phyloP scores from a whole-genome alignment of 225 moss, liverwort and hornwort genomes.

The Physcomitrium patens region DNA sequence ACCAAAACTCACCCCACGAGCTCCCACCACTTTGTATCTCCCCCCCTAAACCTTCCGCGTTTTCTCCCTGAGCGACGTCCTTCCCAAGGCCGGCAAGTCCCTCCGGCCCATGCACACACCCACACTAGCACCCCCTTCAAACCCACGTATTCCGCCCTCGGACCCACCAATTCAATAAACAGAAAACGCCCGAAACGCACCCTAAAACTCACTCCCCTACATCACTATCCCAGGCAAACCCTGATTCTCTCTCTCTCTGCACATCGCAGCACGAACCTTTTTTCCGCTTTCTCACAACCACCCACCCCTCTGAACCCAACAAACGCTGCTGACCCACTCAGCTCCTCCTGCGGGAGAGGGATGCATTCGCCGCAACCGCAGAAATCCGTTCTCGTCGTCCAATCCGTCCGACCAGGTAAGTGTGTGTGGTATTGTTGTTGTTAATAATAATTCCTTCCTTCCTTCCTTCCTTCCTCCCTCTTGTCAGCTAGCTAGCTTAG shows the following conservation, averaged over 20 bases:
- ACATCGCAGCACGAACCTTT: slow-evolving; percentile 24
- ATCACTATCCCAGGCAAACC: slow-evolving; percentile 37
- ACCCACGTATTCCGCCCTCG: neutral
- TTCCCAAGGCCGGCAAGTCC: slow-evolving; percentile 40
- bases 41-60: slow-evolving; percentile 18
- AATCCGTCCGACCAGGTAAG: slow-evolving; percentile 25
- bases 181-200: slow-evolving; percentile 3
- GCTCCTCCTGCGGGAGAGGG: no score
- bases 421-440: no score
- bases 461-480: no score
- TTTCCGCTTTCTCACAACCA: neutral
- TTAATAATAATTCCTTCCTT: no score
- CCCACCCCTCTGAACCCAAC: neutral
- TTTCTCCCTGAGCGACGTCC: slow-evolving; percentile 21
- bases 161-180: slow-evolving; percentile 17
- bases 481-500: no score
- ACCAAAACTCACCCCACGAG: neutral
- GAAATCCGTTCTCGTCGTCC: neutral
- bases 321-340: neutral
- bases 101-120: slow-evolving; percentile 45
- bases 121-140: slow-evolving; percentile 6
- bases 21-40: neutral
- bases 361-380: slow-evolving; percentile 26
- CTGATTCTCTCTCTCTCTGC: slow-evolving; percentile 46
- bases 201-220: slow-evolving; percentile 34